Evolutionary conservation across 2,329 filamentous ascomycete genomes (phyloP).

Genomic region (Beauveria pseudobassiana): DNA sequence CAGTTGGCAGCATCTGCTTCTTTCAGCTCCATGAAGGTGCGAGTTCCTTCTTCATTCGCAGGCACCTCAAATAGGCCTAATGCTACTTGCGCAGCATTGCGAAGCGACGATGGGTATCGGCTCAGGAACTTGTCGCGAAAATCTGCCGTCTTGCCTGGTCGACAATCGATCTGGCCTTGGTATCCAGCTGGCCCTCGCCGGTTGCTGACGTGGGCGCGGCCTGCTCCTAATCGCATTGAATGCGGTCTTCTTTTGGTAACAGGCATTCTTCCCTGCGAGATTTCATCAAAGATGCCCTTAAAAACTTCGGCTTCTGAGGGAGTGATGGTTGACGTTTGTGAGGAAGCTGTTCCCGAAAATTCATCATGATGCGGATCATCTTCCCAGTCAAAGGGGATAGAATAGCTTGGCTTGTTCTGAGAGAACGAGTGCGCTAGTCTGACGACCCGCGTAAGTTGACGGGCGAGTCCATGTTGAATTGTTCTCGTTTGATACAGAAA

Average conservation of each 20-base stretch:
- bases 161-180: conserved; percentile 22
- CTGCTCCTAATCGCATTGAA: background rate
- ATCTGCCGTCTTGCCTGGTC: conserved; percentile 25
- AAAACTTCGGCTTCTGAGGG: conserved; percentile 51
- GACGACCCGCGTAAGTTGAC: conserved; percentile 17
- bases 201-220: background rate
- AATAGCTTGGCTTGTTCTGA: conserved; percentile 20
- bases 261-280: conserved; percentile 29
- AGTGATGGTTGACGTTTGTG: conserved; percentile 45
- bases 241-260: conserved; percentile 17
- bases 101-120: conserved; percentile 32
- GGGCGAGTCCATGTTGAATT: conserved; percentile 25
- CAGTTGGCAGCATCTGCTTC: conserved; percentile 24
- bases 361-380: conserved; percentile 18
- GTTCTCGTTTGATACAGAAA: conserved; percentile 70
- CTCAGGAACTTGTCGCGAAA: conserved; percentile 29
- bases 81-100: conserved; percentile 31
- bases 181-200: background rate
- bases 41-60: conserved; percentile 19
- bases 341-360: conserved; percentile 15
- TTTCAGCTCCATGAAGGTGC: conserved; percentile 21
- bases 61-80: conserved; percentile 30
- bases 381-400: conserved; percentile 48
- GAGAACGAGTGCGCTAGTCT: conserved; percentile 16
- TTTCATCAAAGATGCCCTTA: conserved; percentile 45